A percentile compares a stretch with the other conserved stretches of the same genome.
Evolutionary conservation across 2,329 filamentous ascomycete genomes (phyloP).

Genomic region (Penicillium sp.): DNA sequence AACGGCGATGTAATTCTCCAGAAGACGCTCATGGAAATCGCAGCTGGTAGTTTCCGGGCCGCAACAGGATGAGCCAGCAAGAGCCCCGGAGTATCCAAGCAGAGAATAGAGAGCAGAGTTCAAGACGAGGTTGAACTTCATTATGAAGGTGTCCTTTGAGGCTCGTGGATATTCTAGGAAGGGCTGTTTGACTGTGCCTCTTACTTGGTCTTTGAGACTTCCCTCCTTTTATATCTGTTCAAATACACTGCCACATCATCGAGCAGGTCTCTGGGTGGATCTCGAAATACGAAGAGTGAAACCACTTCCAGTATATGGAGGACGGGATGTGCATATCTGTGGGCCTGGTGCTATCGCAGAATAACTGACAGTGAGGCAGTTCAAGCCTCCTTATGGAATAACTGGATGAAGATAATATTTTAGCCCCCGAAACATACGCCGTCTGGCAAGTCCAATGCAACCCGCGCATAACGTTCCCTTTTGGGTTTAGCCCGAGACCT

Average conservation of each 20-base stretch:
- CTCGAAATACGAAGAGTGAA: constrained; percentile 3
- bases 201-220: not conserved
- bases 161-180: not conserved
- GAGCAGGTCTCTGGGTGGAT: not conserved
- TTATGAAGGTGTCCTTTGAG: not conserved
- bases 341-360: not conserved
- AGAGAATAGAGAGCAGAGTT: no score
- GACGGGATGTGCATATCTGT: not conserved
- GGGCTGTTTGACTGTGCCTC: not conserved
- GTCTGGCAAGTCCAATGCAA: not conserved
- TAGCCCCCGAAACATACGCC: not conserved
- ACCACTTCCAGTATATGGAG: not conserved
- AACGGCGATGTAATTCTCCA: no score
- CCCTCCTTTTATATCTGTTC: not conserved
- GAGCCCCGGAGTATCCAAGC: no score
- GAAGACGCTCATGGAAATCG: no score
- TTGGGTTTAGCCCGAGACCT: not conserved
- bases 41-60: no score
- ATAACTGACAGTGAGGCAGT: not conserved
- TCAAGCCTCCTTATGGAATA: not conserved
- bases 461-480: not conserved
- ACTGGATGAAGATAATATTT: not conserved
- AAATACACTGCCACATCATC: constrained; percentile 2
- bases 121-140: not conserved
- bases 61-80: no score